Base-by-base conservation (phyloP, 805 yeast species). In the Kurtzmaniella fragi region DNA sequence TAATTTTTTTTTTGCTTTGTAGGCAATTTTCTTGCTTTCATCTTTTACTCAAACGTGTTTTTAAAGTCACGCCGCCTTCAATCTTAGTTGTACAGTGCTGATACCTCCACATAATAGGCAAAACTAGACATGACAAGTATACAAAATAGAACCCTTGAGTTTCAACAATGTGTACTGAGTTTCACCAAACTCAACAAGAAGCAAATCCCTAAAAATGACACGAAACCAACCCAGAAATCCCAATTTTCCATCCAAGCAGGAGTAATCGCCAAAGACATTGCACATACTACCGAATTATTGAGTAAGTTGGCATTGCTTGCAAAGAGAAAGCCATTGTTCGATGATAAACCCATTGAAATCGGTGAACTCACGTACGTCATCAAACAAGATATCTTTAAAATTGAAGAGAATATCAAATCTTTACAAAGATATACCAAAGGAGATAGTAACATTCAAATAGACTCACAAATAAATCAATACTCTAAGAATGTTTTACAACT, bases 331-430 rank as follows among this genome's bases (percentile, higher is more conserved):
- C 95, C 96, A 14, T 63, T 91, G 56, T 87, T 93, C 48, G 96
- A 90, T 54, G 99, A 93, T 61, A 82, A 84, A 48, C 97, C 98
- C 1, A 82, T 87, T 12, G 98, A 93, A 56, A 87, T 93, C 46
- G 86, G 90, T 15, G 96, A 93, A 59, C 69, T 93, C 46, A 90
- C 99, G 0, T 85, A 82, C 49, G 82, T 89, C 31, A 81, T 84
- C 44, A 85, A 84, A 46, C 97, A 93, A 59, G 95, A 85, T 53
- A 80, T 93, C 37, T 81, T 89, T 55, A 78, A 79, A 47, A 79
- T 93, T 46, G 95, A 86, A 53, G 79, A 82, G 52, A 73, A 73
- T 44, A 71, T 85, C 47, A 80, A 79, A 50, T 77, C 70, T 40
- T 64, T 83, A 42, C 88, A 82, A 56, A 62, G 63, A 42, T 75